phyloP scores from a whole-genome alignment of 1,139 yeast species.

The Magnusiomyces tetraspermus region DNA sequence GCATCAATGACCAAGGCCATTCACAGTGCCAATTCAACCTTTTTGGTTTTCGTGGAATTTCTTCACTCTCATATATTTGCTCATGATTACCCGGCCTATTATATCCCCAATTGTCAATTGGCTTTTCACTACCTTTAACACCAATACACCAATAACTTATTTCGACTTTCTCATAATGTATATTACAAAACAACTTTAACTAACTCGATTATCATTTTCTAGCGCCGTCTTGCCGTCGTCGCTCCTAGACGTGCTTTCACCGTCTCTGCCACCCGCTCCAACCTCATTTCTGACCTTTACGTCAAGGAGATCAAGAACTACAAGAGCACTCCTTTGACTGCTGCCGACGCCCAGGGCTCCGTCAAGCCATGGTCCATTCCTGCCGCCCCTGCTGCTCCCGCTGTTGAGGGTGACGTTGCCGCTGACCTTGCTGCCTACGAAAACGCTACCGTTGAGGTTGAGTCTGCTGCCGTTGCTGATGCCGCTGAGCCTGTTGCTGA shows the following conservation, averaged over 20 bases:
- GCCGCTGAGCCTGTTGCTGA: constrained; percentile 38
- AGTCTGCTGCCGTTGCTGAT: constrained; percentile 37
- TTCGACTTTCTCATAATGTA: neutral
- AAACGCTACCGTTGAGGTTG: constrained; percentile 64
- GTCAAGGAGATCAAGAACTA: constrained; percentile 76
- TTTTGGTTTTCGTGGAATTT: too few relatives aligned
- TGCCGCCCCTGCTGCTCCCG: constrained; percentile 60
- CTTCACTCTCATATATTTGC: too few relatives aligned
- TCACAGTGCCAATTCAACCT: too few relatives aligned
- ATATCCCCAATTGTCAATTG: too few relatives aligned
- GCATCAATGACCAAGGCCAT: too few relatives aligned
- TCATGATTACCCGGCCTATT: too few relatives aligned
- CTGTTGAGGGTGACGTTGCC: constrained; percentile 60
- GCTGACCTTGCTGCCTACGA: constrained; percentile 72
- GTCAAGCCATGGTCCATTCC: constrained; percentile 80
- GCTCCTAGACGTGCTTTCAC: constrained; percentile 12
- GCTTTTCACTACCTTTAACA: neutral
- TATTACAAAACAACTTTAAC: neutral
- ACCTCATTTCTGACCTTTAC: constrained; percentile 78
- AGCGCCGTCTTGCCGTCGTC: constrained; percentile 13
- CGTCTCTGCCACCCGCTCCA: constrained; percentile 22
- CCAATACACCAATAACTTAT: neutral
- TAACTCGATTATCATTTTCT: neutral
- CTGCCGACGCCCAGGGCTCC: constrained; percentile 66
- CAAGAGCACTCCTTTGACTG: constrained; percentile 71